Evolutionary conservation across 139 green algal genomes (phyloP).

Genomic region (Gonium pectorale): DNA sequence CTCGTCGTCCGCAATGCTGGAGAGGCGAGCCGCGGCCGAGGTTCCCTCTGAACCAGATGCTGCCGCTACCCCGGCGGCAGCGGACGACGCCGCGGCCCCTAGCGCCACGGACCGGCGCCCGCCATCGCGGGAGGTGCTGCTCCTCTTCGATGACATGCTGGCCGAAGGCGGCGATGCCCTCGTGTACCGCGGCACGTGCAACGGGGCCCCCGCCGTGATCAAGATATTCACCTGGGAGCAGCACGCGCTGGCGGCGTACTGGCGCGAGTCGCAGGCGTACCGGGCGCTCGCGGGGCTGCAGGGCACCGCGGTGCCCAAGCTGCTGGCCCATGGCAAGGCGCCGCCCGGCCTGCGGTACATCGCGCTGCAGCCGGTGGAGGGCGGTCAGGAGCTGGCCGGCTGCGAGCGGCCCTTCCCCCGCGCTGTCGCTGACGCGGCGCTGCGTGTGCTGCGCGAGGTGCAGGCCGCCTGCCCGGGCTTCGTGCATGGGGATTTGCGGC

Average conservation of each 20-base stretch:
- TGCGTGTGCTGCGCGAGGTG: not conserved
- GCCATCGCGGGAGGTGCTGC: too few species aligned
- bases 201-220: not conserved
- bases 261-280: not conserved
- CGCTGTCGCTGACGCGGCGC: not conserved
- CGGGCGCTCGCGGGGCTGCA: not conserved
- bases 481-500: not conserved
- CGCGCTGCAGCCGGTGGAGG: not conserved
- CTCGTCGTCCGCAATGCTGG: not conserved
- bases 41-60: not conserved
- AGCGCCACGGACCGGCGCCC: too few species aligned
- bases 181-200: not conserved
- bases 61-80: too few species aligned
- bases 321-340: not conserved
- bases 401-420: not conserved
- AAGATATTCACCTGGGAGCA: not conserved
- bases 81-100: too few species aligned
- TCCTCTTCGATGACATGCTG: not conserved
- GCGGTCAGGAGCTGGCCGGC: not conserved
- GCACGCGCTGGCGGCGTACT: not conserved
- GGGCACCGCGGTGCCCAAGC: not conserved
- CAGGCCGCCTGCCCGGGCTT: not conserved
- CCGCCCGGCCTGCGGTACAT: not conserved
- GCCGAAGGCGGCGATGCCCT: not conserved
- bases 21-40: not conserved